phyloP scores from a whole-genome alignment of 1,284 basidiomycete genomes.

The Dichomitus squalens region DNA sequence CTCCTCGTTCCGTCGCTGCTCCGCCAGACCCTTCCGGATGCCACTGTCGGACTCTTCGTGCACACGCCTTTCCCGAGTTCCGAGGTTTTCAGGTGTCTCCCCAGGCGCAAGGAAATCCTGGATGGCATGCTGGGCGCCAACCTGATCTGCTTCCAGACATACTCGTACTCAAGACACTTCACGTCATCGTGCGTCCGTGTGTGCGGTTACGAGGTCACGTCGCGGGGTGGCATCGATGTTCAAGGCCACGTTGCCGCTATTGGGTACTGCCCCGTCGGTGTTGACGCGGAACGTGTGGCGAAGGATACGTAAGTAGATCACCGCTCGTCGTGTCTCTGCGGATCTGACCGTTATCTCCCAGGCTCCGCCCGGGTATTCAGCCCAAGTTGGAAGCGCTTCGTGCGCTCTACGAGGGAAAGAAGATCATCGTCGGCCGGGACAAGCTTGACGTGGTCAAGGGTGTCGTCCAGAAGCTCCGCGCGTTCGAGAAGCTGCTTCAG shows the following conservation, averaged over 20 bases:
- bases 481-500: conserved; percentile 93
- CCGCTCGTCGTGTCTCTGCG: neutral
- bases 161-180: conserved; percentile 97
- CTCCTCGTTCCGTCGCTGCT: conserved; percentile 89
- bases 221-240: conserved; percentile 79
- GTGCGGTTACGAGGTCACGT: conserved; percentile 90
- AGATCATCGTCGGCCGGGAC: conserved; percentile 98
- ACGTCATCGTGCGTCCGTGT: conserved; percentile 94
- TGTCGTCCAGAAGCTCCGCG: conserved; percentile 96
- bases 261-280: conserved; percentile 94
- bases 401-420: conserved; percentile 92
- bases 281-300: conserved; percentile 90
- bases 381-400: conserved; percentile 89
- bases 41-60: conserved; percentile 89
- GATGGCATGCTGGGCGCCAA: conserved; percentile 99
- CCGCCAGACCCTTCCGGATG: conserved; percentile 76
- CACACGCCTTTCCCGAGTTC: conserved; percentile 98
- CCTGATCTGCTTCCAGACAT: conserved; percentile 96
- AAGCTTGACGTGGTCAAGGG: conserved; percentile 99
- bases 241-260: conserved; percentile 88
- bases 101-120: conserved; percentile 87
- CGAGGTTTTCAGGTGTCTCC: conserved; percentile 83
- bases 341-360: conserved; percentile 29
- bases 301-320: conserved; percentile 66
- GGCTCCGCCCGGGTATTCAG: conserved; percentile 77